Base-by-base conservation (phyloP, 2,329 filamentous ascomycete genomes). In the Penicillium concentricum region DNA sequence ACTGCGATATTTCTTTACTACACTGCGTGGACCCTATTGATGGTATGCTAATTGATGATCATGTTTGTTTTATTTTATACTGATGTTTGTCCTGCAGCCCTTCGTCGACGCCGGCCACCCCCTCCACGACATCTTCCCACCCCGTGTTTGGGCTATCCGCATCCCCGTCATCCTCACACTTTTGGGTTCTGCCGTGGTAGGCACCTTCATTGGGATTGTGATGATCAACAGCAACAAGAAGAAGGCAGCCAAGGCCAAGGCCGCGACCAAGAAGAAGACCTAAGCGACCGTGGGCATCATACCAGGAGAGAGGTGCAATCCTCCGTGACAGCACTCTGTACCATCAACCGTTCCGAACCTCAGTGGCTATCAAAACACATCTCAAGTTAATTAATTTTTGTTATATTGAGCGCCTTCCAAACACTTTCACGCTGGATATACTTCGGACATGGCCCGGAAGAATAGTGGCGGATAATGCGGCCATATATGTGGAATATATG, bases 201-300 rank as follows among this genome's bases (percentile, higher is more conserved):
- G 94, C 62, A 95, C 91, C 59, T 99, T 99, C 82, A 83, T 99
- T 66, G 89, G 90, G 69, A 87, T 96, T 72, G 93, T 99, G 72
- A 99, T 99, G 94, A 97, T 99, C 79, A 87, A 91, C 75, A 97
- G 93, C 83, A 97, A 97, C 82, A 84, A 89, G 76, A 97, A 97
- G 86, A 97, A 94, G 86, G 91, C 91, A 4, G 87, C 91, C 66
- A 99, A 97, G 84, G 89, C 89, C 62, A 92, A 92, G 78, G 88
- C 89, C 56, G 88, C 89, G 20, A 74, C 78, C 39, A 91, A 91
- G 82, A 96, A 96, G 87, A 94, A 95, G 87, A 86, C 87, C 59
- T 91, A 82, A 80, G 67, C 52, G 52, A 47, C 22, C 16, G 5
- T 20, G 34, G 37, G 39, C 20, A 43, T 41, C 22, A 51, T 30